phyloP scores from a whole-genome alignment of 345 rosid genomes.

The Psidium friedrichsthalianum region DNA sequence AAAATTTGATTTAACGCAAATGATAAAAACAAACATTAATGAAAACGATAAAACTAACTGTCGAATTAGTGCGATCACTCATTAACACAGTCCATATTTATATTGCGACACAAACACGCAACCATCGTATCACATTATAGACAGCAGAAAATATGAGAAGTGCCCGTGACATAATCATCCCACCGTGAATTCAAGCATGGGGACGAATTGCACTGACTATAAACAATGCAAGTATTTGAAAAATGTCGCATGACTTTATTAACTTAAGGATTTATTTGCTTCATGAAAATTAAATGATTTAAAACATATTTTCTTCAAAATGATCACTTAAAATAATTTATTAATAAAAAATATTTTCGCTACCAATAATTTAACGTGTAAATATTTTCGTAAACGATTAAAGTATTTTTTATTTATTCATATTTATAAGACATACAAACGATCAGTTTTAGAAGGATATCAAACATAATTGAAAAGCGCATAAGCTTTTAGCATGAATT shows the following conservation, averaged over 20 bases:
- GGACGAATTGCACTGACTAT: background rate
- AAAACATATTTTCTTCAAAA: too few relatives aligned
- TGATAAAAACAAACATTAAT: too few relatives aligned
- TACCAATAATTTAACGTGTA: too few relatives aligned
- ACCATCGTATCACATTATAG: fast-evolving
- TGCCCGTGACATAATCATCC: background rate
- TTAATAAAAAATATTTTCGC: too few relatives aligned
- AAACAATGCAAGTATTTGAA: background rate
- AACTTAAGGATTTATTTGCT: background rate
- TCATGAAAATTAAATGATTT: too few relatives aligned
- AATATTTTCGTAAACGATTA: too few relatives aligned
- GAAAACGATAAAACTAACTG: background rate
- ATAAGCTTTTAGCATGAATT: background rate
- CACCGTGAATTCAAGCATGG: background rate
- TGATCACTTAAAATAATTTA: too few relatives aligned
- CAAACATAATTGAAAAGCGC: background rate
- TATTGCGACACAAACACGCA: background rate
- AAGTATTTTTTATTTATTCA: too few relatives aligned
- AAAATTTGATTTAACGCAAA: fast-evolving
- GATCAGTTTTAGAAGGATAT: too few relatives aligned
- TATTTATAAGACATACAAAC: too few relatives aligned
- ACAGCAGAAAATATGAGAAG: background rate
- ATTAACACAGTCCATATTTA: fast-evolving
- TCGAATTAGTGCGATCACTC: background rate
- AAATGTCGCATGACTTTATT: background rate